Percentiles rank a stretch among this genome's conserved stretches.
Conservation (phyloP, 306 rosid species). For the Vigna unguiculata region DNA sequence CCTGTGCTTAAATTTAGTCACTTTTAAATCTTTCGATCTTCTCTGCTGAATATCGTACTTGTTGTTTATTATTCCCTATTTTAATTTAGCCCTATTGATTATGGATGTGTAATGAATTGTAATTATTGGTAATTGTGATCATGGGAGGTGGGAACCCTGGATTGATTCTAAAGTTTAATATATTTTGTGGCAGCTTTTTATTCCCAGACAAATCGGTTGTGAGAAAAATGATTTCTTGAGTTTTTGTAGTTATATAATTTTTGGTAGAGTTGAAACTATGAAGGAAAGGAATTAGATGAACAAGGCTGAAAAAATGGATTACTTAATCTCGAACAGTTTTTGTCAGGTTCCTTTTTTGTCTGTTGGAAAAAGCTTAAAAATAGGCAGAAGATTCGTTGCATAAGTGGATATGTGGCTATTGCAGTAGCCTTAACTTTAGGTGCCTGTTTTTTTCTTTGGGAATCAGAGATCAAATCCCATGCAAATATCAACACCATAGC, state of each 20-base stretch:
- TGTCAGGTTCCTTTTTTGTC: constrained; percentile 1
- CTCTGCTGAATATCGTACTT: background rate
- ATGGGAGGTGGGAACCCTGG: background rate
- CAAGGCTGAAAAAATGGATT: background rate
- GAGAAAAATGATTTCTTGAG: background rate
- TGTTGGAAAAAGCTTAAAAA: background rate
- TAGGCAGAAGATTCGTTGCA: background rate
- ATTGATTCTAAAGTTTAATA: background rate
- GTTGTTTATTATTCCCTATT: background rate
- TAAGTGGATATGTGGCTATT: background rate
- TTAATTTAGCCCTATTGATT: background rate
- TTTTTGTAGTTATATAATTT: background rate
- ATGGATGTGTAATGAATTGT: background rate
- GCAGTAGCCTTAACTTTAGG: background rate
- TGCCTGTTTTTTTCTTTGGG: background rate
- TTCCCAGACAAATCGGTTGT: background rate
- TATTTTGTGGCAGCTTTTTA: background rate
- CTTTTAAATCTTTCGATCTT: background rate
- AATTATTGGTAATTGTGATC: background rate
- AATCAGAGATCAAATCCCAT: background rate
- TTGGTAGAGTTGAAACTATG: background rate
- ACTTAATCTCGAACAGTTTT: background rate
- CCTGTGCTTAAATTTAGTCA: constrained; percentile 62
- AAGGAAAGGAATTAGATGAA: background rate
- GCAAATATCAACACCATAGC: background rate